Evolutionary conservation across 225 moss, liverwort and hornwort species (phyloP), one percentile per base, ranked within the genome.

Genomic region (Anthoceros angustus): DNA sequence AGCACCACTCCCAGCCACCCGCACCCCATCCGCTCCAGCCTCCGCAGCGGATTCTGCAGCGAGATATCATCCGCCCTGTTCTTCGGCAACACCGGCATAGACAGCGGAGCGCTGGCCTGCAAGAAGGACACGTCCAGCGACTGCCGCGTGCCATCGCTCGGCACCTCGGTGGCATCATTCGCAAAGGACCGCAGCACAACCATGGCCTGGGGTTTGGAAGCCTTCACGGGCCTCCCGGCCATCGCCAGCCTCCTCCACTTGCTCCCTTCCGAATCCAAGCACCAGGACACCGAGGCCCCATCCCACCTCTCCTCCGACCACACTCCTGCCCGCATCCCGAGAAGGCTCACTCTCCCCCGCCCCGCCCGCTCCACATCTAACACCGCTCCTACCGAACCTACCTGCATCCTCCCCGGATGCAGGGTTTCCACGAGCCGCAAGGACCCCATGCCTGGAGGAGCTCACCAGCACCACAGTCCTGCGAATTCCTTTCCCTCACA

Each of bases 21-120:
- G 41, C 98, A 98, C 55, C 98, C 98, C 75, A 92, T 82, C 0
- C 98, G 82, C 64, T 98, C 88, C 26, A 86, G 91, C 5, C 98
- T 84, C 0, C 92, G 71, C 10, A 98, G 73, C 0, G 98, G 98
- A 72, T 98, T 98, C 20, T 81, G 87, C 70, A 92, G n/a, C 0
- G 87, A 86, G 0, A 67, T 72, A 62, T 98, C 98, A 41, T 98
- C 98, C 3, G 98, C 92, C 42, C 87, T 83, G 25, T 87, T 91
- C 45, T 63, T 72, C 6, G 78, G 75, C 46, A 68, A 32, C 26
- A 76, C 15, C 16, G 78, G 49, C 50, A 55, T 18, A 12, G 55
- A 55, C 10, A 20, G 55, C 10, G 0, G 55, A 1, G 55, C 14
- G n/a, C 5, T 55, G 55, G n/a, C 14, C 55, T 55, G 12, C 5